These are phyloP conservation scores for Populus davidiana DNA, from an alignment of 345 rosid genomes.

Conservation along the genomic window DNA sequence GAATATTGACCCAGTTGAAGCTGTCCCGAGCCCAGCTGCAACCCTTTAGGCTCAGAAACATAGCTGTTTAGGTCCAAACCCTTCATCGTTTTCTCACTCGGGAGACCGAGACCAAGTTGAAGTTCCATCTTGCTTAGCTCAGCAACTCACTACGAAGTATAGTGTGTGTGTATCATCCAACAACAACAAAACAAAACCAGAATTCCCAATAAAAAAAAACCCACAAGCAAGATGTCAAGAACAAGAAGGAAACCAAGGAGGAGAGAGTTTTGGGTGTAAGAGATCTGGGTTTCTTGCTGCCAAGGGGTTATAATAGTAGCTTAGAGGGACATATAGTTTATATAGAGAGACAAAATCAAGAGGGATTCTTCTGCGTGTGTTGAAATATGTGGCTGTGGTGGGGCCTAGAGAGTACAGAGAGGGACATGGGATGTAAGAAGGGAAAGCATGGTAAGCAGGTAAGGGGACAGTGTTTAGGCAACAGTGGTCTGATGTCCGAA, in stretches of 20 bases:
- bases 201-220: not conserved
- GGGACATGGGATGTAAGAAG: not conserved
- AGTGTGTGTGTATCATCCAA: conserved; percentile 2
- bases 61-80: conserved; percentile 30
- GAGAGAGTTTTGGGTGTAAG: not conserved
- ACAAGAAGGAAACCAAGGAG: not conserved
- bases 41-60: conserved; percentile 5
- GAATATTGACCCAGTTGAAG: not conserved
- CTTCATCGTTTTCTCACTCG: conserved; percentile 5
- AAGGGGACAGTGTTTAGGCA: conserved; percentile 25
- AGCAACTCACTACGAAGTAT: not conserved
- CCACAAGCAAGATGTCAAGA: not conserved
- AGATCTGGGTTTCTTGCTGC: conserved; percentile 18
- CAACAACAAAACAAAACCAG: conserved; percentile 2
- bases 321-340: not conserved
- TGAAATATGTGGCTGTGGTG: not conserved
- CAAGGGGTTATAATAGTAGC: not conserved
- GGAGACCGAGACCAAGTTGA: conserved; percentile 42
- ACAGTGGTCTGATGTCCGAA: conserved; percentile 12
- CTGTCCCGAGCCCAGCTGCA: not conserved
- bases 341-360: not conserved
- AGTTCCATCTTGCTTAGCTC: conserved; percentile 34
- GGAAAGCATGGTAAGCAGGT: conserved; percentile 1
- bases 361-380: no score
- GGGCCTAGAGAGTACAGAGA: not conserved